These are phyloP conservation scores for Colletotrichum sp. DNA, from an alignment of 2,329 filamentous ascomycete genomes.

Conservation along the genomic window DNA sequence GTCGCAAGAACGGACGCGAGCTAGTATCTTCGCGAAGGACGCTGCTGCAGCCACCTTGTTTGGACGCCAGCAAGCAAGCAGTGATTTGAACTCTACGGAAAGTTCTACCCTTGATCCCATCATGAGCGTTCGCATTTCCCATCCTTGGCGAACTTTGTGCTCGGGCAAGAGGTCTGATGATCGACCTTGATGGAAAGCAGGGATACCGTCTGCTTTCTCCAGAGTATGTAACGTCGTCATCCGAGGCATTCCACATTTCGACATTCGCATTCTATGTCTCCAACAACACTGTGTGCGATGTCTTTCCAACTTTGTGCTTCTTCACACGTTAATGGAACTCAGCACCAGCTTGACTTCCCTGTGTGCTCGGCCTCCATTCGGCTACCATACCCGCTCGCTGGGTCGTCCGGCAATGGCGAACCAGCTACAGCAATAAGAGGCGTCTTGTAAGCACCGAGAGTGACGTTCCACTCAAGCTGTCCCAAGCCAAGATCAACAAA, in stretches of 20 bases:
- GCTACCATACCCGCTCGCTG: neutral
- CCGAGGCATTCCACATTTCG: neutral
- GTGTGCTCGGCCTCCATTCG: neutral
- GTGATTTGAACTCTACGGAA: neutral
- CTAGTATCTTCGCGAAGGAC: neutral
- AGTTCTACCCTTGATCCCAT: neutral
- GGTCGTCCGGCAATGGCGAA: neutral
- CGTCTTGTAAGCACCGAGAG: neutral
- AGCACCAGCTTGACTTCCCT: neutral
- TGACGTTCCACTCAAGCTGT: neutral
- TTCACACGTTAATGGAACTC: neutral
- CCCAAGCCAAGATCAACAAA: neutral
- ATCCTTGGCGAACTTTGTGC: neutral
- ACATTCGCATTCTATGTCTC: neutral
- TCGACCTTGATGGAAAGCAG: neutral
- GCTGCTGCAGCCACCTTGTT: neutral
- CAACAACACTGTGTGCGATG: neutral
- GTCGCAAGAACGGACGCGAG: neutral
- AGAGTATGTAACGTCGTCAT: neutral
- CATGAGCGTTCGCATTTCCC: neutral
- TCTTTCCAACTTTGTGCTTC: neutral
- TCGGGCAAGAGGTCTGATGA: neutral
- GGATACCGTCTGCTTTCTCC: neutral
- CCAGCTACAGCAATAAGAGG: neutral
- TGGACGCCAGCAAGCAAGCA: neutral